Evolutionary conservation across 2,329 filamentous ascomycete species (phyloP), one percentile per base, ranked within the genome.

Genomic region (Talaromyces sp.): DNA sequence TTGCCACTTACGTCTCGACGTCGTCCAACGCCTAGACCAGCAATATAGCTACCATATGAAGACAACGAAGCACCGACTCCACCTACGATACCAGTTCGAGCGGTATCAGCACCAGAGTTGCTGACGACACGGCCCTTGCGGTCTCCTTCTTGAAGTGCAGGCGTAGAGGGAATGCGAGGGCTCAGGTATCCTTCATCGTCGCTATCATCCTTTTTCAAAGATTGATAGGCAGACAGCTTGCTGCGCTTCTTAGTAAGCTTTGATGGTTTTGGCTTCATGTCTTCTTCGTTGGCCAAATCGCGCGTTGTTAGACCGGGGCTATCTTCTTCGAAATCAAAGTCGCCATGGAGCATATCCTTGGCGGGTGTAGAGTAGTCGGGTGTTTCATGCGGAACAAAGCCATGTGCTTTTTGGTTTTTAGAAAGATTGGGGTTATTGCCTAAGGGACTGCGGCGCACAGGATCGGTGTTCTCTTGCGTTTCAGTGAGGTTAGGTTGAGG

Each of bases 1-100:
- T 78, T 78, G 2, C 76, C 76, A 51, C 75, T 78, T 16, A 79
- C 76, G 49, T 79, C 76, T 36, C 75, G 68, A 48, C 75, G 65
- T 49, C 76, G 66, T n/a, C 75, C 75, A 32, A 78, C 75, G 1
- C 76, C 75, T 4, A 76, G 56, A 2, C 70, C 71, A 2, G 73
- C 72, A 39, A 76, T 74, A 49, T 76, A 76, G 54, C 67, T 74
- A 17, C 73, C 71, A 44, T 76, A 76, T 1, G 70, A 75, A 9
- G 67, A 67, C 29, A 72, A 42, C 3, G 68, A 62, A 1, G 72
- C 64, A 17, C 65, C 65, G 35, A 65, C 61, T 7, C 66, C 69
- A 8, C 61, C 54, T 3, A 58, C 53, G 14, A 61, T 55, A 24
- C 63, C 48, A 7, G 58, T 44, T 8, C 54, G 56, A 4, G 59